Percentiles rank a stretch among this genome's conserved stretches.
Evolutionary conservation across 2,329 filamentous ascomycete species (phyloP).

Genomic region (Neurospora sp.): DNA sequence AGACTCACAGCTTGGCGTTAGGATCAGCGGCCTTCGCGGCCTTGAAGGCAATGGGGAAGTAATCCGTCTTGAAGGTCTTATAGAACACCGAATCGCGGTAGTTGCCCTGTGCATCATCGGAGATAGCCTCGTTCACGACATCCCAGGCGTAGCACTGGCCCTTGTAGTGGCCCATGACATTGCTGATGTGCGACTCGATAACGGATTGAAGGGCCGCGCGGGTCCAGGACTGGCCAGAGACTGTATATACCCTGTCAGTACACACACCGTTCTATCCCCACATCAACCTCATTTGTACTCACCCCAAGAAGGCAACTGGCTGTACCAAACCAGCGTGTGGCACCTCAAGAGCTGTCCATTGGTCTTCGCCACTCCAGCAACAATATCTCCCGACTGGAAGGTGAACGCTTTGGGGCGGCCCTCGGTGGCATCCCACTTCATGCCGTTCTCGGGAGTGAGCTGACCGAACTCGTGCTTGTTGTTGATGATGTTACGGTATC

Average conservation of each 20-base stretch:
- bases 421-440: slow-evolving; percentile 56
- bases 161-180: slow-evolving; percentile 47
- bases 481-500: slow-evolving; percentile 45
- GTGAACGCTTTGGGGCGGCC: slow-evolving; percentile 45
- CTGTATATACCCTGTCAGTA: slow-evolving; percentile 4
- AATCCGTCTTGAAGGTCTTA: slow-evolving; percentile 43
- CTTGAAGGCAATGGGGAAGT: slow-evolving; percentile 47
- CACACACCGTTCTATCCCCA: not conserved
- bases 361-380: slow-evolving; percentile 35
- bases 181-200: slow-evolving; percentile 50
- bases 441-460: slow-evolving; percentile 53
- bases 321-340: slow-evolving; percentile 48
- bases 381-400: slow-evolving; percentile 45
- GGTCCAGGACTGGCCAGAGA: slow-evolving; percentile 38
- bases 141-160: slow-evolving; percentile 55
- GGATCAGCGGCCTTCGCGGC: slow-evolving; percentile 44
- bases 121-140: slow-evolving; percentile 54
- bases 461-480: slow-evolving; percentile 51
- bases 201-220: slow-evolving; percentile 41
- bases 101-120: slow-evolving; percentile 38
- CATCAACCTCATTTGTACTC: slow-evolving; percentile 12
- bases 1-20: slow-evolving; percentile 36
- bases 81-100: slow-evolving; percentile 45
- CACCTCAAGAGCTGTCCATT: slow-evolving; percentile 48
- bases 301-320: slow-evolving; percentile 43